Conservation (phyloP, 148 eudicot genomes). For the Camellia japonica region DNA sequence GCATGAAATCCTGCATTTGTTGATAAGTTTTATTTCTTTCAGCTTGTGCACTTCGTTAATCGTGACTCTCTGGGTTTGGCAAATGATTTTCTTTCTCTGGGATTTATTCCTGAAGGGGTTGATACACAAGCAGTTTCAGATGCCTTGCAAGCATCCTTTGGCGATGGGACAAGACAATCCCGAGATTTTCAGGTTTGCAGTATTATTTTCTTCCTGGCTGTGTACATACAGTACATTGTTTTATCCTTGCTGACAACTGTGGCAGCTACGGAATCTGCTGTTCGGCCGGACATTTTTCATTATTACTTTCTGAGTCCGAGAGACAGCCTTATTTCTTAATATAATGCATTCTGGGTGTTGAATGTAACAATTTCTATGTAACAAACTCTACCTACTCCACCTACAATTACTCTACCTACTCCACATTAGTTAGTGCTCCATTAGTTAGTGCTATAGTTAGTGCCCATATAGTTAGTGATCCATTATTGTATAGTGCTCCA, state of each 20-base stretch:
- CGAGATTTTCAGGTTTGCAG: slow-evolving; percentile 83
- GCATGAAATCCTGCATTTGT: background rate
- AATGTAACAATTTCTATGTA: no score
- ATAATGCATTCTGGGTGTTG: background rate
- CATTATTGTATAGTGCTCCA: no score
- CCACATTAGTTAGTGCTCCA: no score
- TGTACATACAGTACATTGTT: no score
- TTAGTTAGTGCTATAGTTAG: no score
- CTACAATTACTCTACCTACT: no score
- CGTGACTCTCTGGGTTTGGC: slow-evolving; percentile 96
- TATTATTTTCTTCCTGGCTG: slow-evolving; percentile 2
- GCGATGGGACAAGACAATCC: slow-evolving; percentile 77
- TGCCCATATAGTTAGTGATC: no score
- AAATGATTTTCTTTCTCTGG: slow-evolving; percentile 89
- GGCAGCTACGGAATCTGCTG: no score
- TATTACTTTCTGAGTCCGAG: no score
- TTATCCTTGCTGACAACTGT: no score
- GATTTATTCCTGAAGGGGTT: slow-evolving; percentile 88
- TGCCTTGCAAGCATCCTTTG: slow-evolving; percentile 83
- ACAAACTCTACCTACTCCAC: no score
- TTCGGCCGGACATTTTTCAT: background rate
- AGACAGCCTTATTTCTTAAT: background rate
- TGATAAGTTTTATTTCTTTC: slow-evolving; percentile 31
- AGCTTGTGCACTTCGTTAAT: slow-evolving; percentile 99
- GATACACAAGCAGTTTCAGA: slow-evolving; percentile 71